phyloP scores from a whole-genome alignment of 257 asterid species.

The Coffea eugenioides region DNA sequence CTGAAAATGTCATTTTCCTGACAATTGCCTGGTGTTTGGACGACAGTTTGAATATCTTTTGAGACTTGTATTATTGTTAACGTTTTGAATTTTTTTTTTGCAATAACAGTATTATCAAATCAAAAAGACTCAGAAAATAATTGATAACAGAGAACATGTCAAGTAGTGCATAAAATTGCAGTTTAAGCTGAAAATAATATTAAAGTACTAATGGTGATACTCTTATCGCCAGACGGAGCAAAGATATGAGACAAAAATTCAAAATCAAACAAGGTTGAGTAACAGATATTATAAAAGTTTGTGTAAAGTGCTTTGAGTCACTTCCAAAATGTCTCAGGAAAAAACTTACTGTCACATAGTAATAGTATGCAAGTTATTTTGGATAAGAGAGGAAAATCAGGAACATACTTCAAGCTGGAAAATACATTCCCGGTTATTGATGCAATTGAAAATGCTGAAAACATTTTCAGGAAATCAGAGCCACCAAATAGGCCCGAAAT shows the following conservation, averaged over 20 bases:
- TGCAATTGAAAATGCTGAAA: background rate
- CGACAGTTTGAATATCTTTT: background rate
- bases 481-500: background rate
- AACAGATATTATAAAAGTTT: too few species aligned
- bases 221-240: background rate
- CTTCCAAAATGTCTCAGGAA: background rate
- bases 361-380: background rate
- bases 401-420: background rate
- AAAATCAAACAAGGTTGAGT: too few species aligned
- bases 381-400: background rate
- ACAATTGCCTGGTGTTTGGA: background rate
- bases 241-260: background rate
- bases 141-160: background rate
- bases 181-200: background rate
- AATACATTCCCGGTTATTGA: background rate
- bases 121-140: background rate
- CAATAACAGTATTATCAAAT: background rate
- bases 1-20: background rate
- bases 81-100: too few species aligned
- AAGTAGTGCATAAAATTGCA: too few species aligned
- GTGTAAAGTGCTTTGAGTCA: background rate
- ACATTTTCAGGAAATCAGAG: background rate
- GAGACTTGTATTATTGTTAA: background rate
- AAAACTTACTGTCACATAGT: background rate
- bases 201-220: background rate